Evolutionary conservation across 2,329 filamentous ascomycete genomes (phyloP).

Genomic region (Phyllosticta citrichinensis): DNA sequence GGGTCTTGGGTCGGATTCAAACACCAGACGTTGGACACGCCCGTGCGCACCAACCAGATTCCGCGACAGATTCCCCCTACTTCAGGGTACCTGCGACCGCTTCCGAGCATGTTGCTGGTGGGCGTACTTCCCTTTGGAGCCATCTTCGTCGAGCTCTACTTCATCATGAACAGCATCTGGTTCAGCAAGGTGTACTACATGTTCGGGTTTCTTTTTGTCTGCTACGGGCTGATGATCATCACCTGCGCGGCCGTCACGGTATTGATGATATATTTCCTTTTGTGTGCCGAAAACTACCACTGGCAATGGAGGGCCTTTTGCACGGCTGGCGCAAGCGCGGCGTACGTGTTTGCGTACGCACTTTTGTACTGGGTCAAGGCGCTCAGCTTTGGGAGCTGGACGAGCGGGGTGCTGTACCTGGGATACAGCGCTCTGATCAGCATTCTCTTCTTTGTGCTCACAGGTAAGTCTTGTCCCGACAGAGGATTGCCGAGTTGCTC

Average conservation of each 20-base stretch:
- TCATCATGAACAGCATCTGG: slow-evolving; percentile 99
- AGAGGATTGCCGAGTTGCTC: neutral
- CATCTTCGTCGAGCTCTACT: slow-evolving; percentile 97
- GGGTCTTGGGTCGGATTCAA: slow-evolving; percentile 94
- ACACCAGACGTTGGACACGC: slow-evolving; percentile 55
- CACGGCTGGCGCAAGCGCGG: slow-evolving; percentile 79
- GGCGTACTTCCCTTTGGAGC: slow-evolving; percentile 90
- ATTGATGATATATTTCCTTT: slow-evolving; percentile 88
- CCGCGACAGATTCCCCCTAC: slow-evolving; percentile 87
- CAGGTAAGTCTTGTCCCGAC: slow-evolving; percentile 51
- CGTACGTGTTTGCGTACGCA: slow-evolving; percentile 87
- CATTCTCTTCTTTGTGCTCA: slow-evolving; percentile 86
- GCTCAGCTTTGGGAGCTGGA: slow-evolving; percentile 72
- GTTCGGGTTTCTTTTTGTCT: slow-evolving; percentile 98
- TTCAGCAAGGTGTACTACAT: slow-evolving; percentile 99
- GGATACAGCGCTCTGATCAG: slow-evolving; percentile 87
- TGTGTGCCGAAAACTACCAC: slow-evolving; percentile 95
- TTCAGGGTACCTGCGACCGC: slow-evolving; percentile 69
- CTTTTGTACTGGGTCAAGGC: slow-evolving; percentile 86
- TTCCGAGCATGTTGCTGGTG: slow-evolving; percentile 85
- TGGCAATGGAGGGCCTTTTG: slow-evolving; percentile 98
- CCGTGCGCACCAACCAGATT: slow-evolving; percentile 94
- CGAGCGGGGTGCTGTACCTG: slow-evolving; percentile 82
- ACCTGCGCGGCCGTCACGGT: slow-evolving; percentile 89
- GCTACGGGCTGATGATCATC: slow-evolving; percentile 94